phyloP scores from a whole-genome alignment of 1,284 basidiomycete genomes.

The Volvariella surrecta region DNA sequence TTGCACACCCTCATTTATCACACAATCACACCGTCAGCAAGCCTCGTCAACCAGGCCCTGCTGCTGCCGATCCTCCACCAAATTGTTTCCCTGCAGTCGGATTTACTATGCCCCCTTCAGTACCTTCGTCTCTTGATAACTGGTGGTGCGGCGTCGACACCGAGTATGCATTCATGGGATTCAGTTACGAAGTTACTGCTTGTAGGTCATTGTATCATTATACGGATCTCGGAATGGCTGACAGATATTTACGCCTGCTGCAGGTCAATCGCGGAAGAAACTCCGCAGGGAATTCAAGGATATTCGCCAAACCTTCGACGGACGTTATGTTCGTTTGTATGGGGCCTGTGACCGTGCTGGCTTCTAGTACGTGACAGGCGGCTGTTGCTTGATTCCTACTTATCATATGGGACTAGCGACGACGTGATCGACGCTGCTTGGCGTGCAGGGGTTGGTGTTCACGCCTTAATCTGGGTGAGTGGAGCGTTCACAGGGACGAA shows the following conservation, averaged over 20 bases:
- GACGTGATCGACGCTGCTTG: constrained; percentile 68
- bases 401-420: constrained; percentile 33
- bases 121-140: constrained; percentile 36
- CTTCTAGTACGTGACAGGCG: constrained; percentile 45
- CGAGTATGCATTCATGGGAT: constrained; percentile 67
- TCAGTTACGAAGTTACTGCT: constrained; percentile 60
- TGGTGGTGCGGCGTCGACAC: constrained; percentile 62
- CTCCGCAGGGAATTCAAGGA: constrained; percentile 54
- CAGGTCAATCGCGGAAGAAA: constrained; percentile 40
- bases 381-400: not conserved
- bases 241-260: not conserved
- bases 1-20: not conserved
- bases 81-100: constrained; percentile 36
- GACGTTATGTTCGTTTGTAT: constrained; percentile 68
- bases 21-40: not conserved
- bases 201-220: constrained; percentile 28
- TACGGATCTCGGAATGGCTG: not conserved
- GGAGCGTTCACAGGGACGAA: not conserved
- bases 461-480: constrained; percentile 66
- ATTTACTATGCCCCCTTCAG: constrained; percentile 44
- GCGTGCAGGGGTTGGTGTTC: constrained; percentile 59
- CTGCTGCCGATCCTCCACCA: constrained; percentile 15
- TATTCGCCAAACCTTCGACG: constrained; percentile 49
- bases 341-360: constrained; percentile 53
- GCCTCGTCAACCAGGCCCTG: not conserved